phyloP scores from a whole-genome alignment of 1,139 yeast genomes.

The Nakaseomyces delphensis region DNA sequence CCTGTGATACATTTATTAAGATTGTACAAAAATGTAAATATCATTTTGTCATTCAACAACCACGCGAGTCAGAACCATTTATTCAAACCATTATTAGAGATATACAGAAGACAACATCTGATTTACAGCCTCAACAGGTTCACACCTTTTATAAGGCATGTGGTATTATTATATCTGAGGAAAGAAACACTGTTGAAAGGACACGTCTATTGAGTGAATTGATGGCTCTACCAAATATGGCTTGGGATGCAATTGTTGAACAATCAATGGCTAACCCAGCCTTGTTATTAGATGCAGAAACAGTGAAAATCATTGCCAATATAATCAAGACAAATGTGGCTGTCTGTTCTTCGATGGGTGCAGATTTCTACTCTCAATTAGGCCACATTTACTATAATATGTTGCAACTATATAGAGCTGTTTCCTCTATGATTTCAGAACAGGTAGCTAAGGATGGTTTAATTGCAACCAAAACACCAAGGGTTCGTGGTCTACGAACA shows the following conservation, averaged over 20 bases:
- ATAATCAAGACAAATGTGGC: slow-evolving; percentile 91
- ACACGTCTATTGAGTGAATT: slow-evolving; percentile 67
- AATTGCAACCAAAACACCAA: slow-evolving; percentile 90
- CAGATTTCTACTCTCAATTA: slow-evolving; percentile 82
- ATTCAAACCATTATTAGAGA: slow-evolving; percentile 80
- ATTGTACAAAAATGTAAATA: slow-evolving; percentile 91
- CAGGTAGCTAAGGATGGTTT: slow-evolving; percentile 72
- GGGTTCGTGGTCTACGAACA: slow-evolving; percentile 90
- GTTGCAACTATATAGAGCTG: slow-evolving; percentile 84
- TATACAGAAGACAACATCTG: slow-evolving; percentile 80
- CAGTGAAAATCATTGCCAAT: slow-evolving; percentile 86
- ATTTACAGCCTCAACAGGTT: slow-evolving; percentile 92
- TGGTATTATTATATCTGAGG: slow-evolving; percentile 88
- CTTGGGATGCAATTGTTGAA: slow-evolving; percentile 84
- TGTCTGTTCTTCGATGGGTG: slow-evolving; percentile 87
- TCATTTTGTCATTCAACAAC: slow-evolving; percentile 84
- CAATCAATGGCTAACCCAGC: slow-evolving; percentile 88
- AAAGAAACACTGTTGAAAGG: slow-evolving; percentile 53
- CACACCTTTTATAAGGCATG: slow-evolving; percentile 98
- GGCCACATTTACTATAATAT: slow-evolving; percentile 81
- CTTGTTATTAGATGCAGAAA: slow-evolving; percentile 71
- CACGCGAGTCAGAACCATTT: slow-evolving; percentile 84
- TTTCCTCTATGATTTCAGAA: slow-evolving; percentile 77
- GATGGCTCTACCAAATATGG: slow-evolving; percentile 87
- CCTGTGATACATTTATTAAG: slow-evolving; percentile 96